Evolutionary conservation across 108 stramenopile genomes (phyloP), one percentile per base, ranked within the genome.

Genomic region (Nitzschia sp.): DNA sequence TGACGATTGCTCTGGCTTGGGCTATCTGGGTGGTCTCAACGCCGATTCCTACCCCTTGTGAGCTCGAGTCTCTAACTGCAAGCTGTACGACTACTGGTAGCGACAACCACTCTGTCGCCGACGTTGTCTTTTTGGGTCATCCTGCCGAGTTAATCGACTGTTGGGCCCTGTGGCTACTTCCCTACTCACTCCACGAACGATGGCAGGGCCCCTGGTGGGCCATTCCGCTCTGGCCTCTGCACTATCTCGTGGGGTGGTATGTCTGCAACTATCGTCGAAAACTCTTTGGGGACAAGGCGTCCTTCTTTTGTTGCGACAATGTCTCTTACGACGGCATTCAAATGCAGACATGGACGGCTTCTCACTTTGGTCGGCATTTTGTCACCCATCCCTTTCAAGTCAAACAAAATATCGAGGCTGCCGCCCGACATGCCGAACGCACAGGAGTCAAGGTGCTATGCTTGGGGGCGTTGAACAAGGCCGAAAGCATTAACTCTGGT

Each of bases 401-500:
- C n/a, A 70, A 63, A 48, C 28, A 62, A 23, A 82, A 82, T 36
- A 82, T 82, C 41, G 75, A 75, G 56, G 81, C 78, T 13, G 69
- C 77, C n/a, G 81, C 81, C 2, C 73, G 78, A 27, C 77, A 82
- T 67, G 83, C 83, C 5, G 80, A 84, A 21, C 45, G 47, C 45
- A 56, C 67, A 38, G 83, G 83, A 29, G 77, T 84, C 21, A 78
- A 75, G 34, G 80, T 81, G 25, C 65, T 84, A 0, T 80, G 83
- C 50, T 69, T 84, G 5, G 83, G 80, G 5, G 83, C 83, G 63
- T 69, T 84, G 62, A 84, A 84, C 57, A 84, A 84, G 58, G 80
- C 83, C 19, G 83, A 84, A 57, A 81, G 80, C 31, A 80, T 84
- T 63, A 84, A 84, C 63, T 80, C 73, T n/a, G 83, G 83, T 53